Evolutionary conservation across 192 early-diverging fungal genomes (phyloP), one percentile per base, ranked within the genome.

Genomic region (Backusella liffmaniae): DNA sequence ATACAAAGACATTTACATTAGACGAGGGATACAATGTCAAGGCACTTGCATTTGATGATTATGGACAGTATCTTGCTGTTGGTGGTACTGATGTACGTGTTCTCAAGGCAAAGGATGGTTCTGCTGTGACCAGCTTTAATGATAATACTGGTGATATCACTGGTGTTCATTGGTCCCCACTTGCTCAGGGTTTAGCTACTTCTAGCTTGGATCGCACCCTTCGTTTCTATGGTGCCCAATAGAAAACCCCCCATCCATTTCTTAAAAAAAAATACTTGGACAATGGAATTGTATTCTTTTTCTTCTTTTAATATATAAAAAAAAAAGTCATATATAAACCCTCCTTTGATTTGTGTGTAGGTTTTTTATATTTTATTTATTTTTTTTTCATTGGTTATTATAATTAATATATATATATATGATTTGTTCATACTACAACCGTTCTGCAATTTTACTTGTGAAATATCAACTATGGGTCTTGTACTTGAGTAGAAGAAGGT

Each of bases 21-120:
- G 85, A 81, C n/a, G 86, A 86, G 8, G 80, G 79, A 0, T 84
- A 85, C 6, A 82, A 89, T 21, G 84, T 94, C 29, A 82, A 84
- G 30, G 79, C 84, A n/a, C 87, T 93, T 30, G 76, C 84, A 15
- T 99, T 95, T 82, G 97, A 99, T 74, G 84, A 87, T 53, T 92
- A 91, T 62, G 96, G 93, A 30, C 91, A 94, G 70, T 99, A 94
- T 73, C 77, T 98, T 56, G 96, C 89, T 23, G 86, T 94, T 51
- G 94, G 89, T 65, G 88, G 89, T 26, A 83, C 80, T 36, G 86
- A 90, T 70, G 72, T 92, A 13, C 72, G 73, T 46, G 81, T 95
- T 32, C 88, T 90, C 67, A 92, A 91, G 76, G 88, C 89, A 46
- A 94, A 95, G 82, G 87, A 89, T 26, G 92, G 91, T 82, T 79